Conservation (phyloP, 2,329 filamentous ascomycete genomes). For the Pseudogymnoascus sp. region DNA sequence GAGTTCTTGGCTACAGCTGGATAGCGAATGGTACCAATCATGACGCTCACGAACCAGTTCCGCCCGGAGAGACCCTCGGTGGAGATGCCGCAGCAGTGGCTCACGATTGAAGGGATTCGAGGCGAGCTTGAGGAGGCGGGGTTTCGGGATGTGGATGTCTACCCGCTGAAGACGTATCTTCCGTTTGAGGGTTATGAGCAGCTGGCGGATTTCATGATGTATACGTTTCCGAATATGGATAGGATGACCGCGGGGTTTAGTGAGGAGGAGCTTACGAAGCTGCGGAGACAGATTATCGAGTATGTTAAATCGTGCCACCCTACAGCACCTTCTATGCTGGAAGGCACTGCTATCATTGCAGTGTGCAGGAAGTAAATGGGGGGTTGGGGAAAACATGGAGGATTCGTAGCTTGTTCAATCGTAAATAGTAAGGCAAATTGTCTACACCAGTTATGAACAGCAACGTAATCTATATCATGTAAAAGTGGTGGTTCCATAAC, state of each 20-base stretch:
- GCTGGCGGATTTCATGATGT: not conserved
- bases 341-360: conserved; percentile 9
- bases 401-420: not conserved
- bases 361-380: conserved; percentile 10
- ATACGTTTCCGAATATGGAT: conserved; percentile 5
- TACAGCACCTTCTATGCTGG: not conserved
- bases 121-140: conserved; percentile 9
- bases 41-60: not conserved
- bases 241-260: conserved; percentile 7
- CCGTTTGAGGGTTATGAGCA: conserved; percentile 9
- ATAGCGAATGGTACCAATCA: conserved; percentile 9
- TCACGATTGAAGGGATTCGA: conserved; percentile 1
- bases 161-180: conserved; percentile 9
- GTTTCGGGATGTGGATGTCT: conserved; percentile 6
- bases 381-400: too few species aligned
- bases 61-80: not conserved
- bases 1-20: conserved; percentile 1
- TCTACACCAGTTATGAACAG: not conserved
- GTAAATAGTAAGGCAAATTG: not conserved
- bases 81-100: conserved; percentile 6
- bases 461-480: not conserved
- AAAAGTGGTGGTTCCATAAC: not conserved
- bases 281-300: conserved; percentile 6
- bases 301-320: conserved; percentile 3
- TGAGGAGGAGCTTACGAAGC: not conserved